Evolutionary conservation across 2,329 filamentous ascomycete species (phyloP), one percentile per base, ranked within the genome.

Genomic region (Proliferodiscus dingleyae): DNA sequence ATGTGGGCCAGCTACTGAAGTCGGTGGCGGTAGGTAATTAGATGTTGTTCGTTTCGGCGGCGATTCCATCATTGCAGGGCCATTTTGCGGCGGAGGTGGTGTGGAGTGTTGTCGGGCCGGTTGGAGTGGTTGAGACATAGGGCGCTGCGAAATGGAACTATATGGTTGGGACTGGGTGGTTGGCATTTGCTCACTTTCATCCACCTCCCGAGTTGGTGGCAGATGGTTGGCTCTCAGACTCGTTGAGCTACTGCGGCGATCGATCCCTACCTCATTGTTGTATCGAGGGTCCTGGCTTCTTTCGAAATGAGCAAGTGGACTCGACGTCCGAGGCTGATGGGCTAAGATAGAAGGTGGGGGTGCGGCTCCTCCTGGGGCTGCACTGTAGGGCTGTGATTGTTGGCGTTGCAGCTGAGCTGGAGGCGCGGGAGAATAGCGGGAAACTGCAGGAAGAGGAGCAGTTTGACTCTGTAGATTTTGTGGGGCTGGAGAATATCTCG

Each of bases 241-340:
- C 10, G 74, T 68, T 28, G 74, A 75, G 54, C 69, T 75, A 43
- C 66, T 67, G 40, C 74, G 73, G 34, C 75, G 69, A 46, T 75
- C 70, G n/a, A 66, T 55, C 29, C 68, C 60, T n/a, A 61, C 13
- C 52, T 52, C n/a, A 78, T 74, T 29, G 46, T 47, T n/a, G 45
- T 47, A 36, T 54, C 57, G 47, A 18, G 34, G 43, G 22, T 63
- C 58, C 48, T 55, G 54, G 30, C 41, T 56, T 41, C 72, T 69
- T 60, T 83, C 80, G 47, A 81, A 83, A 54, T 84, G 78, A 5
- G 80, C 80, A 47, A 84, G 63, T 1, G 81, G 81, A 52, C 81
- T 85, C 2, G 80, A 84, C 2, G 81, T 84, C 51, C 81, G 70
- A 7, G 81, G 80, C 50, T 80, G 73, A 57, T 83, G 78, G 37